Base-by-base conservation (phyloP, 164 flowering plant genomes). In the Chimonanthus praecox region DNA sequence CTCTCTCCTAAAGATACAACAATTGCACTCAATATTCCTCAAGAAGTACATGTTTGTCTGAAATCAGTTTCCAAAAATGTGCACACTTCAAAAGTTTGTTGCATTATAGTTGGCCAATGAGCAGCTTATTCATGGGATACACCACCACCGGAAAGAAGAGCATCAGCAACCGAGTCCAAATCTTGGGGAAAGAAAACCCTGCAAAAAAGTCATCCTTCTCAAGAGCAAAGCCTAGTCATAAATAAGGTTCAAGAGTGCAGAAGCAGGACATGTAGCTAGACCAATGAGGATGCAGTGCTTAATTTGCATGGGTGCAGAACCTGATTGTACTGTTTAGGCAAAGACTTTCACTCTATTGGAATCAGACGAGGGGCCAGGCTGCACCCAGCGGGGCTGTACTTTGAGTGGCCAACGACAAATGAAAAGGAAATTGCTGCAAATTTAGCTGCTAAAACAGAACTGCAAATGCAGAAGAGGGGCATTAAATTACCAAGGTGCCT, bases 101-200 rank as follows among this genome's bases (percentile, higher is more conserved):
- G 60, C 60, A 54, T 54, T 10, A 11, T n/a, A 11, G 60, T 13
- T 11, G 60, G n/a, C 60, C 13, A 51, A 10, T 7, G 58, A 51
- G 58, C 6, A 54, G 16, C 60, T 15, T 13, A 13, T 0, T 54
- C 60, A 54, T 13, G 60, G n/a, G 60, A 54, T 54, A 54, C 16
- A 11, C 11, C 60, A 54, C 49, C 77, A 58, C 75, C 73, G 64
- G 76, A 51, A 64, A 81, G 83, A 78, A 73, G 80, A 70, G 90
- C 92, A 76, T 94, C 94, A 51, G 97, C 98, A 0, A 82, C 89
- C 10, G 97, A 78, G 73, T 92, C 98, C 84, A 94, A 71, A 75
- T 94, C 98, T 2, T 94, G 94, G 65, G 98, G 98, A 80, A 92
- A 94, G 85, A 94, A 94, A 76, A 94, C 92, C 90, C 97, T 94